A percentile compares a stretch with the other conserved stretches of the same genome.
Evolutionary conservation across 306 rosid species (phyloP).

Genomic region (Casuarina glauca): DNA sequence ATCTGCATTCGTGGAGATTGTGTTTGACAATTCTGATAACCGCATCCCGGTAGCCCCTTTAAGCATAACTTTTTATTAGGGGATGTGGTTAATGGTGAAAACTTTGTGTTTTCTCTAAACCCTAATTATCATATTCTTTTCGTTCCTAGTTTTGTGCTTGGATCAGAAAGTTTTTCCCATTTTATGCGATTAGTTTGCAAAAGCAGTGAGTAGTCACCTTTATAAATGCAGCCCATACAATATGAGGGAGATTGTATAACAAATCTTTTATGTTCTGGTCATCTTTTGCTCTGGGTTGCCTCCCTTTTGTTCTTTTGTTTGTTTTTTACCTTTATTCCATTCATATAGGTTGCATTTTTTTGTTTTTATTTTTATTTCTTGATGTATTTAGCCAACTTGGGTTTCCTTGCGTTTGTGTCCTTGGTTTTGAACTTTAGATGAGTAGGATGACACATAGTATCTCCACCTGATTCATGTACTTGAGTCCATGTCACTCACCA

Average conservation of each 20-base stretch:
- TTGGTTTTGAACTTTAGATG: background rate
- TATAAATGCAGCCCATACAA: background rate
- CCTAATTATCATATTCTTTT: background rate
- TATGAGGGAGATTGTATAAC: background rate
- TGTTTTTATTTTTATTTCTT: background rate
- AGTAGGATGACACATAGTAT: background rate
- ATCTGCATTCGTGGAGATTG: slow-evolving; percentile 97
- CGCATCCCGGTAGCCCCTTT: slow-evolving; percentile 83
- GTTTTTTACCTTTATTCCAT: background rate
- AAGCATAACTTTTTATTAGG: slow-evolving; percentile 18
- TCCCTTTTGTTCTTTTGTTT: background rate
- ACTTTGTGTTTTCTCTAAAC: background rate
- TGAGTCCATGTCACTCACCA: background rate
- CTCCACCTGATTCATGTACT: background rate
- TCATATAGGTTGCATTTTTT: no score
- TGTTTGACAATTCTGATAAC: slow-evolving; percentile 90
- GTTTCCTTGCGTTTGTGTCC: background rate
- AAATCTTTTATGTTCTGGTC: slow-evolving; percentile 9
- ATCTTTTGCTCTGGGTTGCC: background rate
- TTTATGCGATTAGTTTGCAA: background rate
- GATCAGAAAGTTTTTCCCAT: background rate
- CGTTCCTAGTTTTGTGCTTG: background rate
- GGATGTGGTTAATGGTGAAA: background rate
- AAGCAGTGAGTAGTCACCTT: background rate
- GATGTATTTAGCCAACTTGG: background rate